Base-by-base conservation (phyloP, 768 basidiomycete genomes). In the Pleurotus platypus region DNA sequence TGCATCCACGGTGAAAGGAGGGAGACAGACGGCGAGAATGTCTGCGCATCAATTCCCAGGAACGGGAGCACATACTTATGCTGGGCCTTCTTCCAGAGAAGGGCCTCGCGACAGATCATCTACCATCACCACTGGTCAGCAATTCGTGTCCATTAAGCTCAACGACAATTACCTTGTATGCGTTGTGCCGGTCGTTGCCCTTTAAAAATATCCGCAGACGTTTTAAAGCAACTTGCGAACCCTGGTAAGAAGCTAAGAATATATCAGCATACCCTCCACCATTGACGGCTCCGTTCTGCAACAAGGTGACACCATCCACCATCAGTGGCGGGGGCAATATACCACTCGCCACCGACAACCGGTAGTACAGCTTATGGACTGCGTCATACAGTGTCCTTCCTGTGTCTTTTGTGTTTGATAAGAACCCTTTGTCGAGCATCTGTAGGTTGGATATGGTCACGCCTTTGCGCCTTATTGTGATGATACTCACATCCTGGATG, bases 401-500 rank as follows among this genome's bases (percentile, higher is more conserved):
- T 7, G 27, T 30, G 15, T 60, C 60, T 57, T 57, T 1, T 57
- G 20, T n/a, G 61, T 46, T 51, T 30, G 61, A 56, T 1, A 61
- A 49, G 13, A 61, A 56, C 15, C 57, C 60, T 22, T 63, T 59
- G 54, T 63, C 62, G 26, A 61, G 56, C 13, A 61, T 40, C 62
- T 63, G 43, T 43, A 1, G 20, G 4, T 9, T 2, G 46, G 40
- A 56, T 8, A 57, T 24, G 37, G 22, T 9, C n/a, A 18, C 4
- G 46, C 26, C 3, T 45, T 43, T 12, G 27, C 35, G 24, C 6
- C 4, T 39, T n/a, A 12, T 26, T 27, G 5, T 4, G n/a, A 35
- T 1, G 35, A 37, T 18, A 61, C 57, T 47, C 50, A 64, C 64
- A 50, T 58, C 61, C 59, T 66, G 64, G 2, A 66, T 49, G 30